phyloP scores from a whole-genome alignment of 768 basidiomycete species.

The Leccinum arenicola region DNA sequence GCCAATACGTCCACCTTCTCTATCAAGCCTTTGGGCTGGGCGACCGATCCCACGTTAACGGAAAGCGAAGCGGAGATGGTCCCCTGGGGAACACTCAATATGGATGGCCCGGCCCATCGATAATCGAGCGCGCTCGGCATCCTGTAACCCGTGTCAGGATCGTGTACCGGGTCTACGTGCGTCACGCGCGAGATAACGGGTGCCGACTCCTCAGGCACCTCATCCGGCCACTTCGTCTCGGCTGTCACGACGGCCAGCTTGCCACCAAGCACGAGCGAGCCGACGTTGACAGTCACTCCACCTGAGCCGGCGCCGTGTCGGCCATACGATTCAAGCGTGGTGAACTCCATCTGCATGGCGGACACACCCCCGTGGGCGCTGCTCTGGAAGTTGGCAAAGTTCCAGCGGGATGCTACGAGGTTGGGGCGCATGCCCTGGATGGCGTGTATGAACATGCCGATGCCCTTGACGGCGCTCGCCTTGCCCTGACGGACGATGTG shows the following conservation, averaged over 20 bases:
- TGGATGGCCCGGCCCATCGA: constrained; percentile 74
- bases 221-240: constrained; percentile 74
- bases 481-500: constrained; percentile 65
- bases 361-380: constrained; percentile 68
- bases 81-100: constrained; percentile 51
- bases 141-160: constrained; percentile 80
- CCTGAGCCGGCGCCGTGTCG: constrained; percentile 78
- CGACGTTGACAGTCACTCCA: constrained; percentile 81
- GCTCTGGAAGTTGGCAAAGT: constrained; percentile 92
- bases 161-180: constrained; percentile 59
- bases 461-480: constrained; percentile 53
- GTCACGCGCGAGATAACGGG: constrained; percentile 60
- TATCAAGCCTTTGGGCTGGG: constrained; percentile 68
- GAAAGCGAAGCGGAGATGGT: constrained; percentile 53
- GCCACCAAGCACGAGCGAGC: constrained; percentile 76
- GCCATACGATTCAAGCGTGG: constrained; percentile 77
- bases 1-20: constrained; percentile 95
- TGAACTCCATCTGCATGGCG: constrained; percentile 95
- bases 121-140: constrained; percentile 68
- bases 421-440: constrained; percentile 99
- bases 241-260: constrained; percentile 77
- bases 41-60: constrained; percentile 56
- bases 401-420: constrained; percentile 90
- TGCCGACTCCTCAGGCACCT: constrained; percentile 45
- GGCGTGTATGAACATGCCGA: constrained; percentile 90